phyloP scores from a whole-genome alignment of 345 rosid genomes.

The Gossypium stocksii region DNA sequence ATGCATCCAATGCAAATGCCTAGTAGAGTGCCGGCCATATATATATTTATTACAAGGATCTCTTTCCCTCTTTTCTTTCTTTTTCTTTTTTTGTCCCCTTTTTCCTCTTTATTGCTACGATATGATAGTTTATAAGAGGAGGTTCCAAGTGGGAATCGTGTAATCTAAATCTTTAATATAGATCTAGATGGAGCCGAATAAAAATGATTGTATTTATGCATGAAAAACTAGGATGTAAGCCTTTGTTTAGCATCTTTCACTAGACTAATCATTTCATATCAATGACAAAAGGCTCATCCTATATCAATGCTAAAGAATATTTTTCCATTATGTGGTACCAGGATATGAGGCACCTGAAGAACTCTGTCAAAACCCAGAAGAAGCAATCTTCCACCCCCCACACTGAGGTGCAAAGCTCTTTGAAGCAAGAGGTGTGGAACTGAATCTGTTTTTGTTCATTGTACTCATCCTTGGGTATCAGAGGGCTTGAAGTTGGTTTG shows the following conservation, averaged over 20 bases:
- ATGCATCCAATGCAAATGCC: conserved; percentile 19
- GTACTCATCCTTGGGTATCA: background rate
- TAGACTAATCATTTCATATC: conserved; percentile 4
- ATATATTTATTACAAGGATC: conserved; percentile 9
- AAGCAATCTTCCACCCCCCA: conserved; percentile 32
- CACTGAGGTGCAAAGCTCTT: conserved; percentile 46
- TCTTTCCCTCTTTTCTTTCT: conserved; percentile 9
- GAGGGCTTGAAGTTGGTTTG: background rate
- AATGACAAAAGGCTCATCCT: background rate
- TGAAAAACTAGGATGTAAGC: background rate
- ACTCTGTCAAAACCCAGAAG: conserved; percentile 37
- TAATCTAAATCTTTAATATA: conserved; percentile 12
- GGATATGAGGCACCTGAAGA: conserved; percentile 56
- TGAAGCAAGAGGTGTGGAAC: conserved; percentile 79
- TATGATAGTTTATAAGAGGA: conserved; percentile 5
- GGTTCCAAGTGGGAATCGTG: background rate
- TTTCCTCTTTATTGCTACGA: background rate
- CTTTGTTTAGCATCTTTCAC: background rate
- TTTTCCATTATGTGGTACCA: conserved; percentile 27
- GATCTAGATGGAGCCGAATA: conserved; percentile 14
- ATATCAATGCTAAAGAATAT: background rate
- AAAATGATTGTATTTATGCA: background rate
- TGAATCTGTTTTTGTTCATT: conserved; percentile 9
- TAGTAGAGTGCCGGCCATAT: conserved; percentile 9
- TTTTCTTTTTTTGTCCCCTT: background rate